Evolutionary conservation across 192 early-diverging fungal species (phyloP).

Genomic region (Coemansia sp.): DNA sequence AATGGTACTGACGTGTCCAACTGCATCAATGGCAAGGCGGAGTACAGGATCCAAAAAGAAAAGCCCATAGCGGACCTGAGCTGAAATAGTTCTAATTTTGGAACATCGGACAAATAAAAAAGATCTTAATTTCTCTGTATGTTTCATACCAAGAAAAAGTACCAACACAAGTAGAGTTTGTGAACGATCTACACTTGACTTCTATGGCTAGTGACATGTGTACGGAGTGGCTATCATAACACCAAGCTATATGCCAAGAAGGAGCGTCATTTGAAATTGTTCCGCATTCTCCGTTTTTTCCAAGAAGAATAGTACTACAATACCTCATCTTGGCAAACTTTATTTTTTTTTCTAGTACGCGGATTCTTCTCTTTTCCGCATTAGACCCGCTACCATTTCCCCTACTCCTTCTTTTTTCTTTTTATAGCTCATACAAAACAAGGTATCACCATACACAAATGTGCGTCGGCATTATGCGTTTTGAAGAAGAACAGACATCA

Average conservation of each 20-base stretch:
- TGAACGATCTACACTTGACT: not conserved
- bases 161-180: not conserved
- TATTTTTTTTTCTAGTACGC: not conserved
- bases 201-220: not conserved
- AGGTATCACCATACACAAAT: conserved; percentile 1
- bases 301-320: not conserved
- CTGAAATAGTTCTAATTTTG: not conserved
- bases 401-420: conserved; percentile 4
- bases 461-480: conserved; percentile 1
- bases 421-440: not conserved
- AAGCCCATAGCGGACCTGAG: not conserved
- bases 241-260: not conserved
- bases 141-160: not conserved
- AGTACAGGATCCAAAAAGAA: not conserved
- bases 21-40: not conserved
- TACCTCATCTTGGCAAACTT: not conserved
- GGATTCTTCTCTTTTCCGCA: conserved; percentile 6
- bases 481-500: not conserved
- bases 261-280: not conserved
- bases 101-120: not conserved
- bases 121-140: not conserved
- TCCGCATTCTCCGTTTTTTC: not conserved
- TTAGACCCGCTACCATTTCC: not conserved
- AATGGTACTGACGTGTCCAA: not conserved
- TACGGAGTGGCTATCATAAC: not conserved